phyloP scores from a whole-genome alignment of 2,329 filamentous ascomycete species.

The Fonsecaea nubica region DNA sequence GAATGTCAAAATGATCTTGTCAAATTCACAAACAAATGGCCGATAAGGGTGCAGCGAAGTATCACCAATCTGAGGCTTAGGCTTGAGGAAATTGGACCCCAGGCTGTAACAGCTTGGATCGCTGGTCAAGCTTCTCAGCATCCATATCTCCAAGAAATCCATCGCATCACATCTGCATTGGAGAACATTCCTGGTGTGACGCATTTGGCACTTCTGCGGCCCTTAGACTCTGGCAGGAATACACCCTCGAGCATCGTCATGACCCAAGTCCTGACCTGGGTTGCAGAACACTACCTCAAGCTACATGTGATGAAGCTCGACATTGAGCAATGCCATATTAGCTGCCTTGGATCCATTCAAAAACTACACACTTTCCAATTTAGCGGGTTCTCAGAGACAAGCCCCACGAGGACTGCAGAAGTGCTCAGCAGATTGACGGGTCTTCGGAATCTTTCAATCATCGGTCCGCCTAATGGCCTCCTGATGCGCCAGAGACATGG shows the following conservation, averaged over 20 bases:
- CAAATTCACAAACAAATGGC: conserved; percentile 17
- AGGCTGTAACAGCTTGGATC: conserved; percentile 14
- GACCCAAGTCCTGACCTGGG: conserved; percentile 22
- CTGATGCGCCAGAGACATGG: conserved; percentile 26
- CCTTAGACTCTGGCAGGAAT: conserved; percentile 9
- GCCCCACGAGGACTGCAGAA: conserved; percentile 10
- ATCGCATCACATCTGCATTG: conserved; percentile 30
- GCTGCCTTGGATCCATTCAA: conserved; percentile 11
- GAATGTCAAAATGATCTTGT: conserved; percentile 27
- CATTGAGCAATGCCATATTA: conserved; percentile 25
- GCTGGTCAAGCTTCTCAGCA: conserved; percentile 17
- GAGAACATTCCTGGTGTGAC: conserved; percentile 18
- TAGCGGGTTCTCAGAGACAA: conserved; percentile 28
- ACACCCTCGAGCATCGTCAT: conserved; percentile 23
- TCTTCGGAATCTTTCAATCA: conserved; percentile 23
- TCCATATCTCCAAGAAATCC: conserved; percentile 31
- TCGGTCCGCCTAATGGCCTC: conserved; percentile 23
- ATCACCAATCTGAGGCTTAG: conserved; percentile 26
- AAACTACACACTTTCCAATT: conserved; percentile 16
- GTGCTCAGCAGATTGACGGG: conserved; percentile 18
- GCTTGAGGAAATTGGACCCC: conserved; percentile 23
- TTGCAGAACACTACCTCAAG: conserved; percentile 12
- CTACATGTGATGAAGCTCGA: conserved; percentile 24
- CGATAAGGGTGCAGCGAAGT: conserved; percentile 10
- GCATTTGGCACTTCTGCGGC: conserved; percentile 18